Evolutionary conservation across 306 rosid genomes (phyloP), one percentile per base, ranked within the genome.

Genomic region (Rosa persica): DNA sequence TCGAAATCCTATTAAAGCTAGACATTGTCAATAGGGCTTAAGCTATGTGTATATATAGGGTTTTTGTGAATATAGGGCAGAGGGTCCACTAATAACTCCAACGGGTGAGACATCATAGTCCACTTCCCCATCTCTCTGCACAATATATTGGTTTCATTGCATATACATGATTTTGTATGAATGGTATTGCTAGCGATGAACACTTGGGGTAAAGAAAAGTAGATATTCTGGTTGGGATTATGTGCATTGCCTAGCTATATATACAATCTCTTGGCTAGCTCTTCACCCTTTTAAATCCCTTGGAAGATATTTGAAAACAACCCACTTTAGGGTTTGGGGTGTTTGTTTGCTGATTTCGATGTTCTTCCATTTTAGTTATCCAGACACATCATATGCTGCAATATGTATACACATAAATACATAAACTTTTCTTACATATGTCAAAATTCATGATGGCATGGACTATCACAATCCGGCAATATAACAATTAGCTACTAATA

Each of bases 21-120:
- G 49, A 23, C 54, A 65, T 3, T 70, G 74, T 20, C 48, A 25
- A 76, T 27, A 68, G 73, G 60, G 73, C 61, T 19, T 13, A 23
- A 70, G 72, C 17, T 38, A 60, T 65, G 70, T 38, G 43, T 6
- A 19, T 34, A 19, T 65, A 1, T 65, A 62, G 68, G 42, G 68
- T 62, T 62, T 27, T 27, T 62, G 42, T 62, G 5, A 27, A 30
- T 34, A 34, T 38, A 66, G 46, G 43, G 13, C 23, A 8, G 23
- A 49, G 43, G 85, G 81, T 51, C 85, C 81, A 76, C 17, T 42
- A 49, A 49, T 81, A 61, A 81, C 85, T 76, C 74, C 51, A 64
- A 81, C 17, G 34, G 81, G 78, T 81, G 81, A 76, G 81, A 81
- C 81, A 81, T 81, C 78, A 22, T 52, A 81, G 78, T 76, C 78